Evolutionary conservation across 306 rosid species (phyloP).

Genomic region (Rubus parviflorus): DNA sequence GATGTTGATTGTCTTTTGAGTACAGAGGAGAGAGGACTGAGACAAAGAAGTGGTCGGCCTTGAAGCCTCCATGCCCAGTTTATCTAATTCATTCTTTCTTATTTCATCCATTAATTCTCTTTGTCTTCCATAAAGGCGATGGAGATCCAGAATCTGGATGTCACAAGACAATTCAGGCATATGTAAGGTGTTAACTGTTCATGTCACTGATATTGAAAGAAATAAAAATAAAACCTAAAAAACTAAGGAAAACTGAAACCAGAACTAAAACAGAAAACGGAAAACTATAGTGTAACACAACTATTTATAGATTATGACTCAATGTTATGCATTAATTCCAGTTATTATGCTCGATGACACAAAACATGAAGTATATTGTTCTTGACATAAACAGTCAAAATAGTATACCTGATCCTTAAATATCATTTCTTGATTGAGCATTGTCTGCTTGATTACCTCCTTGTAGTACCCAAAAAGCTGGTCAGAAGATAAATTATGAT

Average conservation of each 20-base stretch:
- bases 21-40: constrained; percentile 30
- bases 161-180: constrained; percentile 16
- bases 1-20: constrained; percentile 28
- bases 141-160: constrained; percentile 79
- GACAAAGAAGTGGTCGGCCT: constrained; percentile 37
- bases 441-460: constrained; percentile 58
- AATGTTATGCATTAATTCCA: background rate
- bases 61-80: constrained; percentile 38
- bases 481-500: constrained; percentile 24
- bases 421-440: constrained; percentile 62
- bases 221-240: background rate
- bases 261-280: background rate
- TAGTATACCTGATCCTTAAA: constrained; percentile 65
- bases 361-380: background rate
- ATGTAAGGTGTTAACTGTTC: background rate
- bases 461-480: constrained; percentile 34
- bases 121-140: constrained; percentile 74
- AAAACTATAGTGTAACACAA: background rate
- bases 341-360: background rate
- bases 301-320: background rate
- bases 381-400: background rate
- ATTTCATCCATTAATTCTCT: constrained; percentile 66
- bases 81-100: constrained; percentile 41
- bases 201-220: background rate
- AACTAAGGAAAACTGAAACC: background rate